phyloP scores from a whole-genome alignment of 108 stramenopile species.

The Cyclotella baltica region DNA sequence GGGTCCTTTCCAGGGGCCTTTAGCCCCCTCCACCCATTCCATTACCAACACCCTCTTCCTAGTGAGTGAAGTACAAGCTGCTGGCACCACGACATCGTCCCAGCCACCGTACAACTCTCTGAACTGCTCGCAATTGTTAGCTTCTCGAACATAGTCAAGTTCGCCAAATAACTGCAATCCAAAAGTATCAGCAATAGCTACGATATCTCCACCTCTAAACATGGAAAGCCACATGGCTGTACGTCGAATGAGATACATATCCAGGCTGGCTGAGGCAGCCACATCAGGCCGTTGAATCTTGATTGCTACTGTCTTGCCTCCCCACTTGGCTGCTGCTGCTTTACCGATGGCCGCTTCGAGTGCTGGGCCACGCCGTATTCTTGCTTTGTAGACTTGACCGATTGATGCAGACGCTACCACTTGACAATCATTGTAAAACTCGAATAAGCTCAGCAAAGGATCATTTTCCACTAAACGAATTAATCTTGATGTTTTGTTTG shows the following conservation, averaged over 20 bases:
- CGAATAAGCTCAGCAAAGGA: constrained; percentile 77
- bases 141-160: constrained; percentile 83
- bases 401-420: constrained; percentile 62
- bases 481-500: constrained; percentile 33
- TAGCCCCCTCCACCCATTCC: constrained; percentile 94
- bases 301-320: constrained; percentile 82
- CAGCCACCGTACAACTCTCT: constrained; percentile 85
- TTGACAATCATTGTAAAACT: constrained; percentile 75
- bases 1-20: constrained; percentile 88
- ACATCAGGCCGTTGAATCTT: constrained; percentile 93
- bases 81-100: constrained; percentile 84
- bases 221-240: constrained; percentile 80
- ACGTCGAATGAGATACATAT: constrained; percentile 89
- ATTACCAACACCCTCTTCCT: constrained; percentile 84
- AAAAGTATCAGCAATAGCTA: constrained; percentile 91
- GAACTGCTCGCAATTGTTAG: constrained; percentile 86
- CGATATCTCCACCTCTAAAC: constrained; percentile 84
- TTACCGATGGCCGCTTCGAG: constrained; percentile 64
- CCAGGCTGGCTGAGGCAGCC: constrained; percentile 80
- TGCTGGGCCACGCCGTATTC: constrained; percentile 47
- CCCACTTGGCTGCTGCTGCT: constrained; percentile 72
- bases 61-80: constrained; percentile 77
- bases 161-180: constrained; percentile 95
- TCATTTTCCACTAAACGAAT: constrained; percentile 70
- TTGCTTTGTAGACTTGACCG: constrained; percentile 74